phyloP scores from a whole-genome alignment of 2,329 filamentous ascomycete genomes.

The Fusarium chlamydosporum region DNA sequence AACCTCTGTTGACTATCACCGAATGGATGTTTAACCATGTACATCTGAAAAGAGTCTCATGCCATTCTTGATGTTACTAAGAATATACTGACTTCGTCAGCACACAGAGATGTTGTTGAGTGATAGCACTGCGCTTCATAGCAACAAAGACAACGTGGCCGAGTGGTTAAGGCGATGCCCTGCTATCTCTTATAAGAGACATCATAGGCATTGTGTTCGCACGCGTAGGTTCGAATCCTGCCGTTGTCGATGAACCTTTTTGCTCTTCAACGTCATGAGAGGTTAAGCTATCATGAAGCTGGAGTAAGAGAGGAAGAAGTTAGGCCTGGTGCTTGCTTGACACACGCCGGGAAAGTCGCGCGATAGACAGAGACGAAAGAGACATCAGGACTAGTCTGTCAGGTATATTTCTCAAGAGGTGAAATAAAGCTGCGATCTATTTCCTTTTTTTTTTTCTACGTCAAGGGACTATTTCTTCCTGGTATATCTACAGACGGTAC shows the following conservation, averaged over 20 bases:
- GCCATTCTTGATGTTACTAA: not conserved
- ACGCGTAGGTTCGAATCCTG: conserved; percentile 37
- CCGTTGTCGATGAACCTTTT: conserved; percentile 18
- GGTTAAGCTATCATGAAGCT: not conserved
- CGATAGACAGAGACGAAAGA: not conserved
- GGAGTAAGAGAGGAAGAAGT: too few species aligned
- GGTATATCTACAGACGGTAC: too few species aligned
- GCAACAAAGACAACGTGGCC: conserved; percentile 24
- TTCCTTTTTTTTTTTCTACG: too few species aligned
- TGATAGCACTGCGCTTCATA: not conserved
- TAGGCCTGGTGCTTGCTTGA: not conserved
- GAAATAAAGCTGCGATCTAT: too few species aligned
- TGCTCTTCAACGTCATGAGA: not conserved
- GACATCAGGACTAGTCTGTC: too few species aligned
- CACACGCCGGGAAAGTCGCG: not conserved
- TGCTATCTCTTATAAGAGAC: conserved; percentile 28
- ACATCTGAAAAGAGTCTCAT: not conserved
- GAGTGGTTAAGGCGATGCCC: conserved; percentile 36
- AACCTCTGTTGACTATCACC: not conserved
- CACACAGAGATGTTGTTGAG: not conserved
- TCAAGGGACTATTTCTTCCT: too few species aligned
- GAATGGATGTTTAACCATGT: not conserved
- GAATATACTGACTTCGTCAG: not conserved
- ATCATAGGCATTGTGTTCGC: conserved; percentile 23
- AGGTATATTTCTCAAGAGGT: too few species aligned